phyloP scores from a whole-genome alignment of 23 red algal genomes.

The Gracilaria domingensis region DNA sequence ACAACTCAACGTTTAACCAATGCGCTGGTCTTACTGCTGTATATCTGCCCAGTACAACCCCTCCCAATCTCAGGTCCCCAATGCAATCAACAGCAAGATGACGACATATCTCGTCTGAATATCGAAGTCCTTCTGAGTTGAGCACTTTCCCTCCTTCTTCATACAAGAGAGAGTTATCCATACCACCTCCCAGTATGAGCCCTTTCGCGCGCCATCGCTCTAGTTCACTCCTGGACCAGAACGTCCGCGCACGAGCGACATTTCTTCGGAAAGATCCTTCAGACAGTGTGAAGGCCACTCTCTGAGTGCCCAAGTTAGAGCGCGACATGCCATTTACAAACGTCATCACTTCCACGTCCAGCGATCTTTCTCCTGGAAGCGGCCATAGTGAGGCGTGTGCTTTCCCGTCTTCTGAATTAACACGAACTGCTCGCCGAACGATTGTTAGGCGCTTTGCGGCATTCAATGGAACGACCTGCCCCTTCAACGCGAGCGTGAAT shows the following conservation, averaged over 20 bases:
- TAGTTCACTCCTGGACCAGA: slow-evolving; percentile 50
- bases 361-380: slow-evolving; percentile 3
- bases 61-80: slow-evolving; percentile 48
- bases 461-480: slow-evolving; percentile 24
- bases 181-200: slow-evolving; percentile 24
- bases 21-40: slow-evolving; percentile 48
- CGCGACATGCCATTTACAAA: slow-evolving; percentile 32
- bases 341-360: slow-evolving; percentile 41
- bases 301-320: slow-evolving; percentile 39
- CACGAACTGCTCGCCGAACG: slow-evolving; percentile 29
- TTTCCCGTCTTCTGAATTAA: slow-evolving; percentile 14
- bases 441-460: slow-evolving; percentile 21
- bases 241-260: slow-evolving; percentile 39
- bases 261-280: slow-evolving; percentile 38
- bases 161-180: slow-evolving; percentile 36
- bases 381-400: slow-evolving; percentile 35
- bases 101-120: slow-evolving; percentile 48
- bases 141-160: slow-evolving; percentile 53
- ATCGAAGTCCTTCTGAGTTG: slow-evolving; percentile 45
- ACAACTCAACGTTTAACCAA: slow-evolving; percentile 48
- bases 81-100: slow-evolving; percentile 51
- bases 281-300: slow-evolving; percentile 30
- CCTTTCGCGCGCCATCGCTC: slow-evolving; percentile 30
- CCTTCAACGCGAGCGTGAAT: slow-evolving; percentile 35
- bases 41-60: slow-evolving; percentile 24